Evolutionary conservation across 1,284 basidiomycete species (phyloP), one percentile per base, ranked within the genome.

Genomic region (Porodaedalea pini): DNA sequence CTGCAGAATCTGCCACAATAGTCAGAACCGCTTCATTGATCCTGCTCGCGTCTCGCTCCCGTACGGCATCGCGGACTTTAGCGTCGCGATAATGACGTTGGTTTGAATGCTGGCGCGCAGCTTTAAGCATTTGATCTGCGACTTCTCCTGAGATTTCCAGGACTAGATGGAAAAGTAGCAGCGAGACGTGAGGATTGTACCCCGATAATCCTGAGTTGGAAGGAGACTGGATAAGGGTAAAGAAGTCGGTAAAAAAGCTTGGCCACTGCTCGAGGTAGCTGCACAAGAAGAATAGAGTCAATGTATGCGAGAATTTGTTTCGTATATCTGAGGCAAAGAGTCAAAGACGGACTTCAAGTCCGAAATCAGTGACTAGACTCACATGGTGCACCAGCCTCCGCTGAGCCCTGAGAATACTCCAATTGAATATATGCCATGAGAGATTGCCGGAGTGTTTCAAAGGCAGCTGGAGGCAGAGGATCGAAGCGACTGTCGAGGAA

Each of bases 301-400:
- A 79, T n/a, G 94, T 96, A 75, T 98, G 95, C 15, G 94, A 93
- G 70, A 98, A 92, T 74, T 99, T 99, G 80, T 99, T 99, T 68
- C 94, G 86, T 59, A 97, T 74, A 73, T 89, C 92, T 93, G 63
- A 8, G 31, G 17, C 25, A 17, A 25, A 48, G 17, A 43, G 60
- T 34, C 17, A 54, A 45, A 62, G n/a, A 53, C 25, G n/a, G 17
- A 36, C 36, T 23, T 50, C 23, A 48, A 57, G 58, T 32, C 54
- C 48, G 36, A 58, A 54, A 21, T 58, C n/a, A 44, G 49, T 51
- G 60, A 29, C 17, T n/a, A 55, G 29, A 78, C 90, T 70, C 69
- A 91, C 90, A 94, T 49, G 83, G 68, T 52, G 88, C 82, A 61
- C 77, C 80, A 36, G 81, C 78, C 73, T 94, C 91, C 55, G 90